Conservation (phyloP, 2,329 filamentous ascomycete species). For the Graphium sp. region DNA sequence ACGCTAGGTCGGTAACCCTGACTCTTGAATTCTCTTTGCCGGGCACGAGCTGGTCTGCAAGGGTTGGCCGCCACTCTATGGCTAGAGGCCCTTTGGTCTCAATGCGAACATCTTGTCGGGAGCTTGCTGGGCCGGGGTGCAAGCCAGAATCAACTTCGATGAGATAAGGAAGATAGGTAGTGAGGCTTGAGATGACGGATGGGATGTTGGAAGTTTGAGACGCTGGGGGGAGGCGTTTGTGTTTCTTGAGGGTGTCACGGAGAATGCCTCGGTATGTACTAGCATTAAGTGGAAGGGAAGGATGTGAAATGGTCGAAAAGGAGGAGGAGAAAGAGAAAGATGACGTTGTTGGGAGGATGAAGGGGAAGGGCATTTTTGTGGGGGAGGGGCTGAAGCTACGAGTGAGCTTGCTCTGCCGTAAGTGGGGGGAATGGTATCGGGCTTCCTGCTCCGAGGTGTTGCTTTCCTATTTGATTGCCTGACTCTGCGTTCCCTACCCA, state of each 20-base stretch:
- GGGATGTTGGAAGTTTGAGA: constrained; percentile 57
- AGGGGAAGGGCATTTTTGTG: constrained; percentile 69
- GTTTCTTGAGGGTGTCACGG: constrained; percentile 67
- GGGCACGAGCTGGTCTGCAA: constrained; percentile 48
- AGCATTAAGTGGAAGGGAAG: constrained; percentile 67
- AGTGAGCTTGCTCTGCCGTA: constrained; percentile 1
- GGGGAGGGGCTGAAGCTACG: neutral
- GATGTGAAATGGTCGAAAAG: constrained; percentile 68
- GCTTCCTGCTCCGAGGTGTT: too few relatives aligned
- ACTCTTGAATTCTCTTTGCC: constrained; percentile 49
- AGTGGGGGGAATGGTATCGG: neutral
- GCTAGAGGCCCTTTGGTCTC: constrained; percentile 22
- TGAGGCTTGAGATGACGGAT: constrained; percentile 50
- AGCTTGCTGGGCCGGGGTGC: constrained; percentile 25
- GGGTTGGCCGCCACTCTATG: constrained; percentile 72
- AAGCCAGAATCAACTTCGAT: constrained; percentile 61
- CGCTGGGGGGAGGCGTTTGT: constrained; percentile 66
- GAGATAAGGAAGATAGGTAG: constrained; percentile 71
- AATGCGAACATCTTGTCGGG: constrained; percentile 3
- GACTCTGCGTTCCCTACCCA: too few relatives aligned
- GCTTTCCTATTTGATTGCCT: too few relatives aligned
- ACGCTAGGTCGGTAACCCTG: constrained; percentile 57
- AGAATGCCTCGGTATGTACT: constrained; percentile 74
- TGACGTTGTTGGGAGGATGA: constrained; percentile 77
- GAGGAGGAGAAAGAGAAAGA: constrained; percentile 65